A percentile compares a stretch with the other conserved stretches of the same genome.
Conservation (phyloP, 164 flowering plant species). For the Echeveria elegans region DNA sequence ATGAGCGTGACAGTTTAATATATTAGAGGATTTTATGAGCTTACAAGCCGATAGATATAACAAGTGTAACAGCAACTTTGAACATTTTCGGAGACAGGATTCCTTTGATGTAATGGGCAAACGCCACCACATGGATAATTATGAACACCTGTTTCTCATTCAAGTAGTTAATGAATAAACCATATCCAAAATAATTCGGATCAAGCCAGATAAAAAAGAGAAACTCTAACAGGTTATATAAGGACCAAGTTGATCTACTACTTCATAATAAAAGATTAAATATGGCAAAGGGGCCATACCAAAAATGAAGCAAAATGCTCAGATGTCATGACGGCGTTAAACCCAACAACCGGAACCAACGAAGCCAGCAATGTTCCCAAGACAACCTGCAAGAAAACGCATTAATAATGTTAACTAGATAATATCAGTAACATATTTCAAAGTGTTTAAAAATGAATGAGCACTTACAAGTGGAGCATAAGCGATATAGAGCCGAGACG, state of each 20-base stretch:
- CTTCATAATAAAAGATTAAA: background rate
- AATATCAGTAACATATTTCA: background rate
- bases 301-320: slow-evolving; percentile 99
- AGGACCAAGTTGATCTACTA: background rate
- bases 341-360: slow-evolving; percentile 97
- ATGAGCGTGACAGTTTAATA: too few species aligned
- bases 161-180: background rate
- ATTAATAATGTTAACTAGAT: background rate
- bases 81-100: slow-evolving; percentile 88
- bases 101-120: slow-evolving; percentile 89
- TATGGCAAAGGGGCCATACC: slow-evolving; percentile 38
- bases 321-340: slow-evolving; percentile 99
- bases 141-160: slow-evolving; percentile 85
- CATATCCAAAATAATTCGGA: background rate
- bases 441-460: background rate
- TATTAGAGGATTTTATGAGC: slow-evolving; percentile 13
- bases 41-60: slow-evolving; percentile 85
- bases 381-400: slow-evolving; percentile 52
- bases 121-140: slow-evolving; percentile 90
- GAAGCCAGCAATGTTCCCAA: slow-evolving; percentile 87
- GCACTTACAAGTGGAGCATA: slow-evolving; percentile 94
- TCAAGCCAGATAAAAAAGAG: background rate
- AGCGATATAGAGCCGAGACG: slow-evolving; percentile 86
- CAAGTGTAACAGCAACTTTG: slow-evolving; percentile 91
- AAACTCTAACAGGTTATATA: background rate